Evolutionary conservation across 306 rosid species (phyloP).

Genomic region (Trifolium repens): DNA sequence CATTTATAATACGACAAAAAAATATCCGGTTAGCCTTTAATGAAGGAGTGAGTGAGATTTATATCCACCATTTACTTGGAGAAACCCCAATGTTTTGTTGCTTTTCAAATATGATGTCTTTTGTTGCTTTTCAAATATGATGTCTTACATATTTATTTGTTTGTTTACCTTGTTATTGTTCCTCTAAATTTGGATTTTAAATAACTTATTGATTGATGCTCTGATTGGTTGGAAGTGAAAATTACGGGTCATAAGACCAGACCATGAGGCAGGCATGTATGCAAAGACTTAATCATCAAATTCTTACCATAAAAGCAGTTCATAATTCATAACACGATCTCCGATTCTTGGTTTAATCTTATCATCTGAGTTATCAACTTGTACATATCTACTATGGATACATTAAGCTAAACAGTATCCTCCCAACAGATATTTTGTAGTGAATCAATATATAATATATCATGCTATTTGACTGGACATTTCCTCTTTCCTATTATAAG

Average conservation of each 20-base stretch:
- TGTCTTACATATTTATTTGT: background rate
- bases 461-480: slow-evolving; percentile 23
- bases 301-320: slow-evolving; percentile 22
- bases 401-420: slow-evolving; percentile 8
- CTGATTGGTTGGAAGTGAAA: slow-evolving; percentile 18
- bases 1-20: no score
- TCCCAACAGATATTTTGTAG: slow-evolving; percentile 9
- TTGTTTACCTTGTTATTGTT: slow-evolving; percentile 20
- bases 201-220: background rate
- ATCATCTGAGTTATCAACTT: background rate
- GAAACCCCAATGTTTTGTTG: slow-evolving; percentile 6
- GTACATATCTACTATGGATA: slow-evolving; percentile 8
- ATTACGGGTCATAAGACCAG: slow-evolving; percentile 2
- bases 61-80: slow-evolving; percentile 26
- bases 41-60: slow-evolving; percentile 19
- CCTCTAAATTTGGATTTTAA: slow-evolving; percentile 30
- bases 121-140: no score
- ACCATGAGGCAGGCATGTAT: slow-evolving; percentile 13
- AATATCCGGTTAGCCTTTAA: slow-evolving; percentile 7
- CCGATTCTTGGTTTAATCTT: slow-evolving; percentile 2
- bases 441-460: slow-evolving; percentile 8
- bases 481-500: slow-evolving; percentile 6
- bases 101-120: slow-evolving; percentile 17
- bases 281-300: slow-evolving; percentile 11
- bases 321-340: slow-evolving; percentile 3